Percentiles rank a stretch among this genome's conserved stretches.
Evolutionary conservation across 148 eudicot genomes (phyloP).

Genomic region (Beta vulgaris): DNA sequence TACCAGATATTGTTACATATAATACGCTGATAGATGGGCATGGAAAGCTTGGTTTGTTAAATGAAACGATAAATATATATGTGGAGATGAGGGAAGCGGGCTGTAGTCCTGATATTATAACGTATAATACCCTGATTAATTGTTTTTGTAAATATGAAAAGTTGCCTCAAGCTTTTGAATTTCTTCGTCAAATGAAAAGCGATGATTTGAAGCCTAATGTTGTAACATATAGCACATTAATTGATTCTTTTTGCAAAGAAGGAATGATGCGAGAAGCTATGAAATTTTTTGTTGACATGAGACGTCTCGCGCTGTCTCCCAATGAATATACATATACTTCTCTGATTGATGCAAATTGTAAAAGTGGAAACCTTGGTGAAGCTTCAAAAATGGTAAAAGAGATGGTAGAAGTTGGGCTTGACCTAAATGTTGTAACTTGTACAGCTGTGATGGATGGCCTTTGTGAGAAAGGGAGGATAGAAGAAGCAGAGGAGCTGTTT

Average conservation of each 20-base stretch:
- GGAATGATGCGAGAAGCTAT: conserved; percentile 77
- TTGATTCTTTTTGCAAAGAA: conserved; percentile 94
- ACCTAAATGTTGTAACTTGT: conserved; percentile 69
- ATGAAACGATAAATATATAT: conserved; percentile 45
- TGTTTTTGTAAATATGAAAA: conserved; percentile 73
- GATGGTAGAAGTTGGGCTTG: conserved; percentile 69
- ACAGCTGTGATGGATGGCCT: conserved; percentile 73
- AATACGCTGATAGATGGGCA: conserved; percentile 83
- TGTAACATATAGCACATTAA: conserved; percentile 87
- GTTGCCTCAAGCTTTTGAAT: conserved; percentile 59
- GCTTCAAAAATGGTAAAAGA: conserved; percentile 70
- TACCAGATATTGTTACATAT: conserved; percentile 84
- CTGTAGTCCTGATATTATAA: conserved; percentile 70
- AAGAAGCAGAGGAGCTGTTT: conserved; percentile 72
- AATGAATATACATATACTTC: conserved; percentile 89
- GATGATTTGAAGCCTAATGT: conserved; percentile 75
- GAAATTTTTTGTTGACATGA: conserved; percentile 88
- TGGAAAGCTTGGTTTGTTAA: conserved; percentile 77
- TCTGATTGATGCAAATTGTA: conserved; percentile 79
- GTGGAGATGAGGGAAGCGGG: conserved; percentile 65
- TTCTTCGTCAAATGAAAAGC: conserved; percentile 67
- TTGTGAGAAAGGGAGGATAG: conserved; percentile 66
- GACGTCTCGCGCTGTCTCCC: conserved; percentile 72
- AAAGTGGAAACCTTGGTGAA: conserved; percentile 55
- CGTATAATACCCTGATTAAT: conserved; percentile 81